Percentiles rank a stretch among this genome's conserved stretches.
These are phyloP conservation scores for Lecanicillium sp. DNA, from an alignment of 2,329 filamentous ascomycete genomes.

Conservation along the genomic window DNA sequence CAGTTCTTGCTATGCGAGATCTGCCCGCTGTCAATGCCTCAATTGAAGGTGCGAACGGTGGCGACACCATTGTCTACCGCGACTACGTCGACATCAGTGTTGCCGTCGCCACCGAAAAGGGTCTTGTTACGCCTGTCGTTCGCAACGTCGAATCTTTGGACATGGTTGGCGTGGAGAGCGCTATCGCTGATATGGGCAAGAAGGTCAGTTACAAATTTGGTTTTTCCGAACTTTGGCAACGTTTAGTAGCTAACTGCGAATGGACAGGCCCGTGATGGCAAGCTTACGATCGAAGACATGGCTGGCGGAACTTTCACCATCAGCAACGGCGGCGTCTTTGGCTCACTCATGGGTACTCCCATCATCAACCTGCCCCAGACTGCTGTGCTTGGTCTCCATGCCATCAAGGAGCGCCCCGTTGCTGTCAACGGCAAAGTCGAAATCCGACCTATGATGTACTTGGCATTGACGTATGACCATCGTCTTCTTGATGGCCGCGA, in stretches of 20 bases:
- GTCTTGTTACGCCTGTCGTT: slow-evolving; percentile 91
- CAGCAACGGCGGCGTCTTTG: slow-evolving; percentile 95
- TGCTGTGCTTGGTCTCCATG: slow-evolving; percentile 85
- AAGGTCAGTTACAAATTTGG: slow-evolving; percentile 55
- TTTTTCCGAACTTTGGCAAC: not conserved
- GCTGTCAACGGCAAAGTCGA: slow-evolving; percentile 91
- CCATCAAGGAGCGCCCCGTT: slow-evolving; percentile 90
- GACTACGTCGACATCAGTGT: slow-evolving; percentile 98
- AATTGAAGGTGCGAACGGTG: slow-evolving; percentile 90
- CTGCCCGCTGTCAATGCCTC: slow-evolving; percentile 94
- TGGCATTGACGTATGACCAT: slow-evolving; percentile 96
- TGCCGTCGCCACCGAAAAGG: slow-evolving; percentile 95
- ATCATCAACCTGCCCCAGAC: slow-evolving; percentile 98
- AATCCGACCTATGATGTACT: slow-evolving; percentile 99
- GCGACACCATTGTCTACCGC: slow-evolving; percentile 95
- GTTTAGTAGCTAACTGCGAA: slow-evolving; percentile 15
- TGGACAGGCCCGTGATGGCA: slow-evolving; percentile 77
- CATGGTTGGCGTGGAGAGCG: slow-evolving; percentile 79
- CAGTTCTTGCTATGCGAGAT: slow-evolving; percentile 86
- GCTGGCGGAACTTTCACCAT: slow-evolving; percentile 97
- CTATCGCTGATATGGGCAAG: slow-evolving; percentile 90
- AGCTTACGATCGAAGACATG: slow-evolving; percentile 99
- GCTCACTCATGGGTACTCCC: slow-evolving; percentile 92
- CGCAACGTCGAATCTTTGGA: slow-evolving; percentile 88
- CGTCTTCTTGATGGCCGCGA: slow-evolving; percentile 91